Evolutionary conservation across 257 asterid genomes (phyloP).

Genomic region (Capsicum pubescens): DNA sequence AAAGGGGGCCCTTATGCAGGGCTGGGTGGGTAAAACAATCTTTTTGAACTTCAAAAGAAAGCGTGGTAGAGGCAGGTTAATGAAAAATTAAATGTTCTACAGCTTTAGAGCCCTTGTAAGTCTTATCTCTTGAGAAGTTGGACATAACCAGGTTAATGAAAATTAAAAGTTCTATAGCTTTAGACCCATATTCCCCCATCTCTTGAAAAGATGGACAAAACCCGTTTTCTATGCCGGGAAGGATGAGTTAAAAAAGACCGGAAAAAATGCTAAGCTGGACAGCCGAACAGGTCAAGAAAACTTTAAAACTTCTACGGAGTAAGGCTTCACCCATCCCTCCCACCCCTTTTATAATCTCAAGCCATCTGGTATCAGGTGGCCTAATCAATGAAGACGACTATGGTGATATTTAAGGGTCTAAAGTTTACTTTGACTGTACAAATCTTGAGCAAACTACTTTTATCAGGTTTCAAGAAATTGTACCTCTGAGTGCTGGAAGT

Average conservation of each 20-base stretch:
- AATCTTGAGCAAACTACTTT: constrained; percentile 19
- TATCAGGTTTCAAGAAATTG: constrained; percentile 76
- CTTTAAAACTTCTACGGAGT: neutral
- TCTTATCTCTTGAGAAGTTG: neutral
- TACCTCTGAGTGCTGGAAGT: constrained; percentile 67
- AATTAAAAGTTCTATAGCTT: neutral
- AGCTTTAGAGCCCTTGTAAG: neutral
- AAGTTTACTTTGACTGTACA: neutral
- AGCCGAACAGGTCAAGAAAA: neutral
- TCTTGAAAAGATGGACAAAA: neutral
- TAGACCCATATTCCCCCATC: neutral
- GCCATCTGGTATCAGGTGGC: constrained; percentile 6
- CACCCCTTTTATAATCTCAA: neutral
- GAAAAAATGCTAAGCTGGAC: neutral
- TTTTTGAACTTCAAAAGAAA: neutral
- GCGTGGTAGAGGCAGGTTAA: neutral
- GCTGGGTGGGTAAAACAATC: neutral
- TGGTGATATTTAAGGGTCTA: neutral
- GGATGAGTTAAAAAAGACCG: neutral
- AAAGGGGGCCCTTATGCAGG: neutral
- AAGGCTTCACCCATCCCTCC: neutral
- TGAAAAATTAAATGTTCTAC: neutral
- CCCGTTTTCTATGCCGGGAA: neutral
- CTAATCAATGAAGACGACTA: neutral
- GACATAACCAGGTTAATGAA: neutral